These are phyloP conservation scores for Yamadazyma membranifaciens DNA, from an alignment of 1,139 yeast genomes.

Conservation along the genomic window DNA sequence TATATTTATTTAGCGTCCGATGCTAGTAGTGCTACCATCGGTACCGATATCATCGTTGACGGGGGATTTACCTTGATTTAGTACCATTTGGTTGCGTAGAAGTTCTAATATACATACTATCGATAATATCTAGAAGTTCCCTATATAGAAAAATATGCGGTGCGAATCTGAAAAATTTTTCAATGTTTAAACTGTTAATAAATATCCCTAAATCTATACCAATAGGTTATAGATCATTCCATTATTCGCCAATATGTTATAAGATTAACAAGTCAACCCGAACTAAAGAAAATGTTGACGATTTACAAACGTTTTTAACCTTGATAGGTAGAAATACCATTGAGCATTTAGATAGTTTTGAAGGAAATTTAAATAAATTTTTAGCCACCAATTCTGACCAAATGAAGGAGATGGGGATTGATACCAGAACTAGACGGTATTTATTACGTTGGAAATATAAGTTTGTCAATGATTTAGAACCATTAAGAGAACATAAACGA, in stretches of 20 bases:
- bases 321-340: constrained; percentile 73
- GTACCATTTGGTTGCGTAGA: no score
- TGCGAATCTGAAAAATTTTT: constrained; percentile 8
- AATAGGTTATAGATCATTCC: constrained; percentile 10
- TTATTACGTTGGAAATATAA: constrained; percentile 52
- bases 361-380: constrained; percentile 68
- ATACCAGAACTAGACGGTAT: constrained; percentile 67
- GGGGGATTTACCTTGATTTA: constrained; percentile 40
- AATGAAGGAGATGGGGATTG: constrained; percentile 80
- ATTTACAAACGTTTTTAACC: constrained; percentile 66
- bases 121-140: background rate
- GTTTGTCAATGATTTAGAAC: constrained; percentile 54
- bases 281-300: constrained; percentile 61
- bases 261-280: constrained; percentile 40
- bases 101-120: no score
- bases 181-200: constrained; percentile 8
- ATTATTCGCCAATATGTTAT: constrained; percentile 15
- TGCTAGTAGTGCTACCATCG: constrained; percentile 43
- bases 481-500: constrained; percentile 55
- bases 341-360: constrained; percentile 72
- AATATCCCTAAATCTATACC: constrained; percentile 5
- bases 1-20: constrained; percentile 41
- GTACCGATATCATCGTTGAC: constrained; percentile 45
- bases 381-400: constrained; percentile 53
- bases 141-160: background rate